Evolutionary conservation across 192 early-diverging fungal genomes (phyloP).

Genomic region (Spinellus fusiger): DNA sequence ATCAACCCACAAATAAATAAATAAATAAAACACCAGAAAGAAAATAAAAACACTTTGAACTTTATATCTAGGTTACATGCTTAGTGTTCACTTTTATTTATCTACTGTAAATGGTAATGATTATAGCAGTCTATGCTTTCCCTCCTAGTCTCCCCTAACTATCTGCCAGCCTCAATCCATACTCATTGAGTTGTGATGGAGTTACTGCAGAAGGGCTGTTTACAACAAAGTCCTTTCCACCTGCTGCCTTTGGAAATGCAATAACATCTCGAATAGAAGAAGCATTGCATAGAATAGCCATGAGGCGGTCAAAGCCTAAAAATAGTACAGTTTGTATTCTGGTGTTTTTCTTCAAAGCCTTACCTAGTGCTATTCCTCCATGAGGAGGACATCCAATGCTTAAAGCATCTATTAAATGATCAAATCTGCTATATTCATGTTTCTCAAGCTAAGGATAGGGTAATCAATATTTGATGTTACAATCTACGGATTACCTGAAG

Average conservation of each 20-base stretch:
- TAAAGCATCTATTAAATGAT: constrained; percentile 77
- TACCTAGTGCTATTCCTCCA: constrained; percentile 74
- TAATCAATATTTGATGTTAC: background rate
- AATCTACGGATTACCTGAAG: constrained; percentile 52
- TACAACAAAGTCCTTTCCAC: constrained; percentile 78
- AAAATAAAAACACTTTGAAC: no score
- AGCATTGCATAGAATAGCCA: constrained; percentile 67
- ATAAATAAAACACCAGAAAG: background rate
- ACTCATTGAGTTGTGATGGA: constrained; percentile 56
- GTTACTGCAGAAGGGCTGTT: constrained; percentile 62
- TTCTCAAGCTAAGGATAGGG: constrained; percentile 37
- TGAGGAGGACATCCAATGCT: constrained; percentile 85
- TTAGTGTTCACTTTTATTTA: background rate
- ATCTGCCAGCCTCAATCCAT: constrained; percentile 44
- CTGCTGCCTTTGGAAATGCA: constrained; percentile 84
- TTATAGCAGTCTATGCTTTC: no score
- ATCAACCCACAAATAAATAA: background rate
- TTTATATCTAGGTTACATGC: no score
- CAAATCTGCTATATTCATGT: constrained; percentile 55
- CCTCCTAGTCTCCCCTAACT: no score
- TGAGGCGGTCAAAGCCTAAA: constrained; percentile 70
- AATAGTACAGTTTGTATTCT: background rate
- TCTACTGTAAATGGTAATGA: background rate
- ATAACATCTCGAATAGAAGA: constrained; percentile 84
- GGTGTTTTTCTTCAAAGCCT: background rate